Evolutionary conservation across 306 rosid genomes (phyloP).

Genomic region (Quercus berberidifolia): DNA sequence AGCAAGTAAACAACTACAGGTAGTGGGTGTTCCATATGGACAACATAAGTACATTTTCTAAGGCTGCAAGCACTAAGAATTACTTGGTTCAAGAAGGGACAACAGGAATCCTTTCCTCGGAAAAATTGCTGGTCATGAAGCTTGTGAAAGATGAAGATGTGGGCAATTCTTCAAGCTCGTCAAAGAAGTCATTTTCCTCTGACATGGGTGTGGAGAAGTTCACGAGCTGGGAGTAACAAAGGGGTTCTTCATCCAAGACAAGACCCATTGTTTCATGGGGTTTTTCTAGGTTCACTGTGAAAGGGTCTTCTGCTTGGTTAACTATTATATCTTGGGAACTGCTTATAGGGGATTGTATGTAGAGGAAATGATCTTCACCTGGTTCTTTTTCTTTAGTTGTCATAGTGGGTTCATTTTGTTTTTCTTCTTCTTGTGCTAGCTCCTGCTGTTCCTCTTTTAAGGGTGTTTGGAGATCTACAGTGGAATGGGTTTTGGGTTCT

Average conservation of each 20-base stretch:
- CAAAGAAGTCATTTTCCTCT: conserved; percentile 72
- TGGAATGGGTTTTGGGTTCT: conserved; percentile 29
- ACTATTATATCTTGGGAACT: conserved; percentile 33
- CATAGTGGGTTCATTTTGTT: conserved; percentile 2
- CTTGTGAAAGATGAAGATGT: conserved; percentile 60
- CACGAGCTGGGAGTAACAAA: conserved; percentile 38
- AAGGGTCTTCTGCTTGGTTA: conserved; percentile 52
- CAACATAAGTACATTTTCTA: conserved; percentile 33
- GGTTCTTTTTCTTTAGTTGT: conserved; percentile 4
- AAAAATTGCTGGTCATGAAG: conserved; percentile 52
- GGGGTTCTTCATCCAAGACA: conserved; percentile 48
- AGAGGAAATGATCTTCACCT: conserved; percentile 39
- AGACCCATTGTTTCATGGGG: conserved; percentile 29
- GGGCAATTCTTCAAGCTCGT: conserved; percentile 94
- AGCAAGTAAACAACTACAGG: conserved; percentile 15
- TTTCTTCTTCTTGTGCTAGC: conserved; percentile 9
- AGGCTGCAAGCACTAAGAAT: conserved; percentile 23
- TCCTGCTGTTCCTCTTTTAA: conserved; percentile 34
- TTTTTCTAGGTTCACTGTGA: conserved; percentile 40
- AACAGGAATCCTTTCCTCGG: conserved; percentile 62
- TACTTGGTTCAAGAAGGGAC: conserved; percentile 73
- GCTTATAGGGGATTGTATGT: conserved; percentile 47
- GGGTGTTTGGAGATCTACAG: conserved; percentile 25
- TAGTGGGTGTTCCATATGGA: conserved; percentile 12
- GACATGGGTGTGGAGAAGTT: conserved; percentile 36